A percentile compares a stretch with the other conserved stretches of the same genome.
Evolutionary conservation across 306 rosid species (phyloP).

Genomic region (Lablab purpureus): DNA sequence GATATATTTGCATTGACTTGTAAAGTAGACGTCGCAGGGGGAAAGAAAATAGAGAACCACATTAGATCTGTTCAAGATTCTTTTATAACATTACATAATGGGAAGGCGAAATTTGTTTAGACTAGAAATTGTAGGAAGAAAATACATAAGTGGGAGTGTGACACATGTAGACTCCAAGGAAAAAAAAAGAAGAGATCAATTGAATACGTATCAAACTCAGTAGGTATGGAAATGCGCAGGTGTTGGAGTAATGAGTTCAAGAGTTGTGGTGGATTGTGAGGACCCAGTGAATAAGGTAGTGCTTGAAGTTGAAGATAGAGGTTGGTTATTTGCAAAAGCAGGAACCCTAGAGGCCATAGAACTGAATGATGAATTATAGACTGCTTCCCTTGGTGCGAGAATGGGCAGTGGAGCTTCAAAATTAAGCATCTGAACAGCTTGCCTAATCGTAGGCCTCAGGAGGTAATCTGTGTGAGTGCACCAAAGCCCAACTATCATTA

Average conservation of each 20-base stretch:
- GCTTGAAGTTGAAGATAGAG: conserved; percentile 27
- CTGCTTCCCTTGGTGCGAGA: conserved; percentile 20
- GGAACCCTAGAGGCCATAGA: background rate
- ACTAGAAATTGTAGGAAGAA: background rate
- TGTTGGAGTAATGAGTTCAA: conserved; percentile 36
- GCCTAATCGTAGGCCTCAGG: conserved; percentile 51
- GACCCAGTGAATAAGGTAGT: conserved; percentile 30
- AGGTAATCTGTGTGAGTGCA: conserved; percentile 46
- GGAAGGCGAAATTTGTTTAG: background rate
- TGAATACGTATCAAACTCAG: background rate
- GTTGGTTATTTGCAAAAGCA: conserved; percentile 11
- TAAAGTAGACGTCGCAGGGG: background rate
- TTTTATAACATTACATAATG: background rate
- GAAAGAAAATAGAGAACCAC: background rate
- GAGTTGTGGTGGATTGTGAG: conserved; percentile 37
- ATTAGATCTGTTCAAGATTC: background rate
- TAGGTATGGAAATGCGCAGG: conserved; percentile 59
- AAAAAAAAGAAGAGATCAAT: background rate
- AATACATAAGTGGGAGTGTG: background rate
- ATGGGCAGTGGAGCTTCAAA: conserved; percentile 51
- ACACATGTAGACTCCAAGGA: background rate
- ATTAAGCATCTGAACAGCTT: conserved; percentile 49
- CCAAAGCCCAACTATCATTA: conserved; percentile 55
- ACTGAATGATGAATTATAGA: background rate
- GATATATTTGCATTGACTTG: too few species aligned